phyloP scores from a whole-genome alignment of 345 rosid species.

The Corchorus capsularis region DNA sequence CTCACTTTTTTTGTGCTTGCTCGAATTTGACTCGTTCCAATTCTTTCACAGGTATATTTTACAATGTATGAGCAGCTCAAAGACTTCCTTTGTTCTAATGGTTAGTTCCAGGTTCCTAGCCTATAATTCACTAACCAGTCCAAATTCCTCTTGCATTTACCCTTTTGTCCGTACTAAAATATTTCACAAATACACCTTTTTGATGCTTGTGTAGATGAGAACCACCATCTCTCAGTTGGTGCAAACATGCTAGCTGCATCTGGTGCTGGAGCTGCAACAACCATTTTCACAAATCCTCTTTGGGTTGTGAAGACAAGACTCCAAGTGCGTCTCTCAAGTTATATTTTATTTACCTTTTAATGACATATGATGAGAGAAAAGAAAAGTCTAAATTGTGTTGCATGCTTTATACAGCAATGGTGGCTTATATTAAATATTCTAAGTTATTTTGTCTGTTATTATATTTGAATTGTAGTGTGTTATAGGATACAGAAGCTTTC shows the following conservation, averaged over 20 bases:
- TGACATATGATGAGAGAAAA: neutral
- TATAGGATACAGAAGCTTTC: neutral
- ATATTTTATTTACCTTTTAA: neutral
- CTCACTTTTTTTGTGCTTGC: neutral
- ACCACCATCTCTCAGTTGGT: slow-evolving; percentile 62
- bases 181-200: neutral
- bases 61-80: slow-evolving; percentile 85
- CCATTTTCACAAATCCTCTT: slow-evolving; percentile 78
- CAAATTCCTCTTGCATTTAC: neutral
- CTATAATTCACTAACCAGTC: neutral
- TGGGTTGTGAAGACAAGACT: slow-evolving; percentile 97
- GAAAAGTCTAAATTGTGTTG: neutral
- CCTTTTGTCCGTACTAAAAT: neutral
- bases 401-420: neutral
- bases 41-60: slow-evolving; percentile 68
- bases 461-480: neutral
- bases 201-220: slow-evolving; percentile 40
- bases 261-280: slow-evolving; percentile 88
- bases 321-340: slow-evolving; percentile 48
- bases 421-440: neutral
- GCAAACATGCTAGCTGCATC: slow-evolving; percentile 83
- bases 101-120: slow-evolving; percentile 37
- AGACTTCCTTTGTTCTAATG: slow-evolving; percentile 51
- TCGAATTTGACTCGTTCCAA: slow-evolving; percentile 10
- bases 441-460: slow-evolving; percentile 5